Evolutionary conservation across 2,329 filamentous ascomycete species (phyloP).

Genomic region (Fusarium tricinctum): DNA sequence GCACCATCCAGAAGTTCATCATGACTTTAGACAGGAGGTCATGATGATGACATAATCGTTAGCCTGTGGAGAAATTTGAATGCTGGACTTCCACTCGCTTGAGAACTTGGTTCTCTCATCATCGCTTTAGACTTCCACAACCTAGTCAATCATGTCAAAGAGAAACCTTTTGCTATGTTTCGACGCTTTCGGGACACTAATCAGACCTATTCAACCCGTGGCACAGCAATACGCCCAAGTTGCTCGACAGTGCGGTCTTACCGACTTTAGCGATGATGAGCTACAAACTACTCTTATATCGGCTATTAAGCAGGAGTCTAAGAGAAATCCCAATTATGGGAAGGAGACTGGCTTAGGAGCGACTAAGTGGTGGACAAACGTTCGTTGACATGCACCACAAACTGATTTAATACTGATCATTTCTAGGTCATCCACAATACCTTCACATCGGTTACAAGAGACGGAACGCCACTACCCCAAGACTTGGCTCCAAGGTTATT

Average conservation of each 20-base stretch:
- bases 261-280: constrained; percentile 30
- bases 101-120: background rate
- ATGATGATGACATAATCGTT: constrained; percentile 25
- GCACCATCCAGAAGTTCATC: too few relatives aligned
- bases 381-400: background rate
- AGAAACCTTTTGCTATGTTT: constrained; percentile 39
- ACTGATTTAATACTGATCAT: background rate
- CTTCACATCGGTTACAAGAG: constrained; percentile 25
- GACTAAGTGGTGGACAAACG: constrained; percentile 44
- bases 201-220: constrained; percentile 31
- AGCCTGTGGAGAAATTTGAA: background rate
- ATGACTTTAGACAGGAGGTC: too few relatives aligned
- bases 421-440: constrained; percentile 39
- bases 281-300: constrained; percentile 33
- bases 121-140: too few relatives aligned
- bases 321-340: constrained; percentile 39
- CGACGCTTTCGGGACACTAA: constrained; percentile 39
- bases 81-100: background rate
- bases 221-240: constrained; percentile 38
- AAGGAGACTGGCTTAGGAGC: constrained; percentile 39
- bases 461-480: constrained; percentile 10
- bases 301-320: constrained; percentile 31
- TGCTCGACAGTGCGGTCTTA: constrained; percentile 38
- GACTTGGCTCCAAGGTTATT: constrained; percentile 34
- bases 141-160: constrained; percentile 50